These are phyloP conservation scores for Beauveria sp. DNA, from an alignment of 2,329 filamentous ascomycete species.

Conservation along the genomic window DNA sequence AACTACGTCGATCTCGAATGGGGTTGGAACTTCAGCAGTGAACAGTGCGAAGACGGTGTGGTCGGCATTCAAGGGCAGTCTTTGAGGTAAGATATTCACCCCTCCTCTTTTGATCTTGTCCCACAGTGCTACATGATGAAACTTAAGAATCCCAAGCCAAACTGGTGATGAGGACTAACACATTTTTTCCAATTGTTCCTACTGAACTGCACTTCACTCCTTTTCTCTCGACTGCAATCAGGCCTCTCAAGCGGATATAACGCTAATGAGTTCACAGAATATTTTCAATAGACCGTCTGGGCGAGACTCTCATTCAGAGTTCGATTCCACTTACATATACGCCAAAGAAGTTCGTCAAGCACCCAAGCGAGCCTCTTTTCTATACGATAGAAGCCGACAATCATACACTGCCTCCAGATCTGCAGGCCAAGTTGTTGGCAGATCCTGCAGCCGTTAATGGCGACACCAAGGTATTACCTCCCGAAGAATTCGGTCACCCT, in stretches of 20 bases:
- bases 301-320: conserved; percentile 79
- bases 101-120: conserved; percentile 23
- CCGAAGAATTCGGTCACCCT: conserved; percentile 84
- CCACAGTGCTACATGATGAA: conserved; percentile 52
- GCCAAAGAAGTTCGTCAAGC: conserved; percentile 76
- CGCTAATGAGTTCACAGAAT: conserved; percentile 48
- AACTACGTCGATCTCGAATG: conserved; percentile 85
- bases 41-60: conserved; percentile 88
- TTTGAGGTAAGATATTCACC: conserved; percentile 56
- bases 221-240: conserved; percentile 9
- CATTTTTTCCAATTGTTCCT: conserved; percentile 88
- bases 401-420: conserved; percentile 77
- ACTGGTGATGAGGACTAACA: conserved; percentile 46
- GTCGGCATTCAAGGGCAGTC: conserved; percentile 89
- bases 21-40: conserved; percentile 94
- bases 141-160: conserved; percentile 46
- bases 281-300: conserved; percentile 81
- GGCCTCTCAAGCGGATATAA: conserved; percentile 25
- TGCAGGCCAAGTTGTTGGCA: conserved; percentile 64
- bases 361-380: conserved; percentile 82
- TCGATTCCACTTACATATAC: conserved; percentile 84
- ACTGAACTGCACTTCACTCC: conserved; percentile 54
- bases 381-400: conserved; percentile 94
- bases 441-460: conserved; percentile 66
- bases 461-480: conserved; percentile 60